phyloP scores from a whole-genome alignment of 2,329 filamentous ascomycete genomes.

The Biscogniauxia sp. region DNA sequence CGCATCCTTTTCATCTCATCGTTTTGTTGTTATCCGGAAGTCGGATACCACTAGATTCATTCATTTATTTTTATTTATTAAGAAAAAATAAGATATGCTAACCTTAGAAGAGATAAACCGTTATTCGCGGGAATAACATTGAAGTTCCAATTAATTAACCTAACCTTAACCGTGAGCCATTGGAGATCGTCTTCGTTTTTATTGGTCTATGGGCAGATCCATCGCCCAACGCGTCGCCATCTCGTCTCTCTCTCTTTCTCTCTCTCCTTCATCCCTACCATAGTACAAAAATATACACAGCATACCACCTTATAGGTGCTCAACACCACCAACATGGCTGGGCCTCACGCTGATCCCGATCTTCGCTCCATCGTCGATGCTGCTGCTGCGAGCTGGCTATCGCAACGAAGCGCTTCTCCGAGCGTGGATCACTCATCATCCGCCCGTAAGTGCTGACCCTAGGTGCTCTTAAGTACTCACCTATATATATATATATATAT shows the following conservation, averaged over 20 bases:
- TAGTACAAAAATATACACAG: neutral
- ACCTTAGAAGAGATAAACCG: too few relatives aligned
- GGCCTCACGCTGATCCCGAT: constrained; percentile 8
- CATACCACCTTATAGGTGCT: neutral
- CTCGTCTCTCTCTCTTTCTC: too few relatives aligned
- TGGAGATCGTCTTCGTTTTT: neutral
- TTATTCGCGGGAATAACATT: too few relatives aligned
- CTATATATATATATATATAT: neutral
- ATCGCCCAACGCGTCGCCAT: neutral
- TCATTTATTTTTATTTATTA: too few relatives aligned
- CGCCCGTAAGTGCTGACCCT: constrained; percentile 10
- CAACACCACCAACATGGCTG: constrained; percentile 13
- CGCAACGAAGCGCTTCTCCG: constrained; percentile 18
- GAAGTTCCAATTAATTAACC: neutral
- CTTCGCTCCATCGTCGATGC: constrained; percentile 23
- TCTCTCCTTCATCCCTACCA: neutral
- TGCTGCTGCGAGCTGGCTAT: constrained; percentile 25
- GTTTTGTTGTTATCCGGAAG: too few relatives aligned
- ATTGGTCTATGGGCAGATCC: neutral
- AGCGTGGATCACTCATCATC: constrained; percentile 10
- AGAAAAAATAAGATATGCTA: too few relatives aligned
- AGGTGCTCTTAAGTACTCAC: too few relatives aligned
- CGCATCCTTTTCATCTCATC: too few relatives aligned
- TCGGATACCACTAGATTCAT: too few relatives aligned
- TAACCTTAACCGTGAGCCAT: neutral